A percentile compares a stretch with the other conserved stretches of the same genome.
phyloP scores from a whole-genome alignment of 331 rosid genomes.

The Prunus yedoensis region DNA sequence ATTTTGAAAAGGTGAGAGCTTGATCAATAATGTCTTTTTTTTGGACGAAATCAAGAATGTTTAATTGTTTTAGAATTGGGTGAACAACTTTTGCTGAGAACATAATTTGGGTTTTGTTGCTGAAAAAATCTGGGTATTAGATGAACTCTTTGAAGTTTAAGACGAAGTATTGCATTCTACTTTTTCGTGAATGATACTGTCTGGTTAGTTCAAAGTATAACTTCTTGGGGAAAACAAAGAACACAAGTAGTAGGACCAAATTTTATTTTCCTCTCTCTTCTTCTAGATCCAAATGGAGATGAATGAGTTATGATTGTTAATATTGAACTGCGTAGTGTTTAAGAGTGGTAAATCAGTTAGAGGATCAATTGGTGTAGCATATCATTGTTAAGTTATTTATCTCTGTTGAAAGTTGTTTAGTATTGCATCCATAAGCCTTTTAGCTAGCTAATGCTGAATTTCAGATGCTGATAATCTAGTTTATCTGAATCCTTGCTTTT shows the following conservation, averaged over 20 bases:
- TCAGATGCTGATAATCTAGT: neutral
- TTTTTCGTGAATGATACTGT: too few species aligned
- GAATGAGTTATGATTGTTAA: neutral
- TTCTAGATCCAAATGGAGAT: neutral
- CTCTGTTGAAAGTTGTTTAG: neutral
- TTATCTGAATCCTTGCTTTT: neutral
- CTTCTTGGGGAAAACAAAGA: neutral
- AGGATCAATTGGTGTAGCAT: neutral
- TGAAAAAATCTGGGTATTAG: neutral
- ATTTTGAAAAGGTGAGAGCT: constrained; percentile 1
- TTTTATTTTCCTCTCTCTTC: neutral
- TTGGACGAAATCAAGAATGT: neutral
- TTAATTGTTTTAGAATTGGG: neutral
- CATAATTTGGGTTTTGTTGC: neutral
- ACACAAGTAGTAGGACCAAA: neutral
- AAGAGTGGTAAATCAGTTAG: neutral
- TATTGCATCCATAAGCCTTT: neutral
- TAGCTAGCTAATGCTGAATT: neutral
- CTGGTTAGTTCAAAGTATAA: neutral
- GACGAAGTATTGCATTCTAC: neutral
- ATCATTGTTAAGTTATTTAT: neutral
- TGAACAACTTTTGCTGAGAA: neutral
- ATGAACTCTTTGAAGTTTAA: neutral
- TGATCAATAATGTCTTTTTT: neutral
- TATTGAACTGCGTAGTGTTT: neutral